Base-by-base conservation (phyloP, 2,329 filamentous ascomycete species). In the Trematosphaeria pertusa region DNA sequence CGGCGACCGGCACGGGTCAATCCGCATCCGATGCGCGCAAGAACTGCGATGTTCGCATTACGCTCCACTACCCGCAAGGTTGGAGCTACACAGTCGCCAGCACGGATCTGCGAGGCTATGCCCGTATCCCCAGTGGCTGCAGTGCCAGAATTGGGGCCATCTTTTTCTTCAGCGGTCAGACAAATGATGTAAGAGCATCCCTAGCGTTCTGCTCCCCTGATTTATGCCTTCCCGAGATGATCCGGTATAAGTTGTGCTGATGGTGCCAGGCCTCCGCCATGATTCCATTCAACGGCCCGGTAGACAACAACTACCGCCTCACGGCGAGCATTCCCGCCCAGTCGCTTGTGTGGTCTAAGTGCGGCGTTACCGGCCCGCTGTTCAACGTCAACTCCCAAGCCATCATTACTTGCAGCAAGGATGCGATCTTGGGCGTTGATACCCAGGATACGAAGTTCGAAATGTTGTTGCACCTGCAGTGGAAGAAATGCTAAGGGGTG, bases 361-460 rank as follows among this genome's bases (percentile, higher is more conserved):
- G 53, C 39, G 53, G 53, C 34, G 56, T 50, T 10, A 50, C 41
- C 7, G 53, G 53, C 15, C 48, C 53, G 7, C 37, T 54, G 9
- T 53, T 59, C 43, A 50, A 55, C 43, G 39, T 54, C 24, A 55
- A 57, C 15, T 37, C 43, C 15, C 50, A 57, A 34, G 46, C 49
- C 15, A 40, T 50, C 22, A 37, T 54, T 15, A 51, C 37, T 11
- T 57, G 56, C 39, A 51, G 28, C 7, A 35, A 55, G 19, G 39
- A 50, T 22, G 37, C 44, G 8, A 21, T 47, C 21, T 40, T 56
- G 24, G 46, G 48, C 21, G 50, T 59, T 33, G 53, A 59, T 51
- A 52, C 43, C 8, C 50, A 57, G 37, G 56, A 57, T 26, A 55
- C 56, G 1, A 59, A 57, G 37, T 57, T 59, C 36, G 32, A 48